These are phyloP conservation scores for Eutrema salsugineum DNA, from an alignment of 441 rosid genomes.

Conservation along the genomic window DNA sequence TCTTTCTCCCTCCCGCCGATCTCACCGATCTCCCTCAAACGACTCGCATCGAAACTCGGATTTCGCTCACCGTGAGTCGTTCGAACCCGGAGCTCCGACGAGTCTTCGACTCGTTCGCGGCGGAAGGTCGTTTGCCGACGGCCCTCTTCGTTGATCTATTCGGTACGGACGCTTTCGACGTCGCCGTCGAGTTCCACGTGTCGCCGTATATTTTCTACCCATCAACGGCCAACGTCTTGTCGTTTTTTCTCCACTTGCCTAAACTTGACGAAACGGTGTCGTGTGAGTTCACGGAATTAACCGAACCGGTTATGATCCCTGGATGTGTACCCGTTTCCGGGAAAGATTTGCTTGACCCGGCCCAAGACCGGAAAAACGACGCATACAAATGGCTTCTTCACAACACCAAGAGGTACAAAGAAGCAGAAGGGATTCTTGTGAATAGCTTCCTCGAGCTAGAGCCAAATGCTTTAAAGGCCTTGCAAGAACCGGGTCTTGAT, in stretches of 20 bases:
- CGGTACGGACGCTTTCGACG: constrained; percentile 39
- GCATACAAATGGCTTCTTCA: constrained; percentile 41
- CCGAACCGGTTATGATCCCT: constrained; percentile 47
- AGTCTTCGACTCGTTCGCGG: constrained; percentile 17
- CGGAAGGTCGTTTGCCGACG: constrained; percentile 24
- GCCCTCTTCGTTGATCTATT: constrained; percentile 45
- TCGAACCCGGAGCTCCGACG: constrained; percentile 37
- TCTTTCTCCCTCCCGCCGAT: constrained; percentile 47
- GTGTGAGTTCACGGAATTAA: constrained; percentile 39
- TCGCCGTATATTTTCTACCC: constrained; percentile 40
- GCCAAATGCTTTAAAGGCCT: constrained; percentile 38
- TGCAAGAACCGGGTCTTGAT: constrained; percentile 31
- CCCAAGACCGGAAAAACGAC: constrained; percentile 35
- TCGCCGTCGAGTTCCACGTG: constrained; percentile 37
- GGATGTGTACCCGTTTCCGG: constrained; percentile 50
- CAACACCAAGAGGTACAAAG: constrained; percentile 25
- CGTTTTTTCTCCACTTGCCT: constrained; percentile 37
- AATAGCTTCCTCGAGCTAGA: constrained; percentile 48
- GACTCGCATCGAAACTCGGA: constrained; percentile 34
- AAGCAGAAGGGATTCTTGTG: constrained; percentile 46
- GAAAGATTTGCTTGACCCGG: constrained; percentile 35
- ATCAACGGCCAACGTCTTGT: constrained; percentile 33
- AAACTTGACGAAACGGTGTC: constrained; percentile 35
- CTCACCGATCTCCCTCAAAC: constrained; percentile 38
- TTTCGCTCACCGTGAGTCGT: constrained; percentile 36